A percentile compares a stretch with the other conserved stretches of the same genome.
Conservation (phyloP, 768 basidiomycete species). For the Galerina sulciceps region DNA sequence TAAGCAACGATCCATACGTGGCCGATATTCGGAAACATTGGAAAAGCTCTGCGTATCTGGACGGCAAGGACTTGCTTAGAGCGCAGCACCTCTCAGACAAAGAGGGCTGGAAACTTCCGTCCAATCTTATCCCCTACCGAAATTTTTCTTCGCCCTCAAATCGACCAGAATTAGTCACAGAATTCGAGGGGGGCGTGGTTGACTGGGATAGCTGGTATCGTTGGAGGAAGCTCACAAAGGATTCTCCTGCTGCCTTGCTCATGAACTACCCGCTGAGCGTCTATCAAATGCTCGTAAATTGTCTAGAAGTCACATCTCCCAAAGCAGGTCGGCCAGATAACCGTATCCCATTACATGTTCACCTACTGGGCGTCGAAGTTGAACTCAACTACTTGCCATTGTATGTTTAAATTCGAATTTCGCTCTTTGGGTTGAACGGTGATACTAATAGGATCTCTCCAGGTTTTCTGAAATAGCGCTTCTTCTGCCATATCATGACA, state of each 20-base stretch:
- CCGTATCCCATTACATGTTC: not conserved
- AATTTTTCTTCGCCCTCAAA: not conserved
- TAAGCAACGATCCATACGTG: not conserved
- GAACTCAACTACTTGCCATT: not conserved
- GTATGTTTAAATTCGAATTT: not conserved
- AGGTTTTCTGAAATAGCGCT: not conserved
- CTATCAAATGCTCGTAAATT: not conserved
- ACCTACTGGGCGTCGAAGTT: not conserved
- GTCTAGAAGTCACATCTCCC: not conserved
- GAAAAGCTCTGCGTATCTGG: not conserved
- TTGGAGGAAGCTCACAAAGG: no score
- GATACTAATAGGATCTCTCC: not conserved
- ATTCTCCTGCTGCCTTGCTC: no score
- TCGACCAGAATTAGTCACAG: not conserved
- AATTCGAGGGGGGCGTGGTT: no score
- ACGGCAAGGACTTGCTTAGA: not conserved
- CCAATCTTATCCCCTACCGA: not conserved
- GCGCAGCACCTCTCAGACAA: not conserved
- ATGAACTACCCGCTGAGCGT: no score
- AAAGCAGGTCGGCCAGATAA: not conserved
- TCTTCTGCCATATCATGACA: conserved; percentile 2
- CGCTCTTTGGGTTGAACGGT: no score
- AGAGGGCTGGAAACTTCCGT: not conserved
- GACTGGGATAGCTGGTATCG: no score
- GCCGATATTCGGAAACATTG: not conserved